Evolutionary conservation across 2,329 filamentous ascomycete genomes (phyloP).

Genomic region (Teratosphaeria gauchensis): DNA sequence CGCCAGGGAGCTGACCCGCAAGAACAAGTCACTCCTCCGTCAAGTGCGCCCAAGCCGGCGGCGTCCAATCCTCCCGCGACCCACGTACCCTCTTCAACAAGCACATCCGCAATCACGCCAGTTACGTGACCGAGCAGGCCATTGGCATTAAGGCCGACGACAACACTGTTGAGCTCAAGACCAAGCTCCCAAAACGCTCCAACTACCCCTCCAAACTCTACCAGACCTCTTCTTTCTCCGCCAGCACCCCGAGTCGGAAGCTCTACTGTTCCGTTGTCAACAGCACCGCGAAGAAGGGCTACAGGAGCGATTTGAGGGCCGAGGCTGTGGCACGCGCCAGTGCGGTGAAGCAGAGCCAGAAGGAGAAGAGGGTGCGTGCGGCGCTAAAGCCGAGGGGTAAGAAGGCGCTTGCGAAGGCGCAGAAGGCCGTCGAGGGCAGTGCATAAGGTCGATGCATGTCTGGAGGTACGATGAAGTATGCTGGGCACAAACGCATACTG

Average conservation of each 20-base stretch:
- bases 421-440: constrained; percentile 17
- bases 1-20: constrained; percentile 86
- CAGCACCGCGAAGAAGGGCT: constrained; percentile 71
- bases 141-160: constrained; percentile 71
- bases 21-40: constrained; percentile 84
- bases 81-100: constrained; percentile 88
- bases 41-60: constrained; percentile 72
- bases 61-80: constrained; percentile 85
- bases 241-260: constrained; percentile 69
- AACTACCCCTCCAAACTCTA: constrained; percentile 61
- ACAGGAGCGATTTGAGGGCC: constrained; percentile 50
- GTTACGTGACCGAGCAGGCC: constrained; percentile 91
- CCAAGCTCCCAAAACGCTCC: constrained; percentile 64
- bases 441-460: too few relatives aligned
- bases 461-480: too few relatives aligned
- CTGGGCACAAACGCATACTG: too few relatives aligned
- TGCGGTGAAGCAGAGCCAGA: constrained; percentile 64
- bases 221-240: constrained; percentile 59
- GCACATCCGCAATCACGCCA: constrained; percentile 87
- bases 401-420: constrained; percentile 12
- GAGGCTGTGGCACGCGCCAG: constrained; percentile 76
- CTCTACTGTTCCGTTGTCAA: constrained; percentile 83
- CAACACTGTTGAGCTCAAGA: constrained; percentile 68
- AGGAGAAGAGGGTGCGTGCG: constrained; percentile 63
- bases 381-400: constrained; percentile 35